Percentiles rank a stretch among this genome's conserved stretches.
Conservation (phyloP, 805 yeast species). For the Zygosaccharomyces lentus region DNA sequence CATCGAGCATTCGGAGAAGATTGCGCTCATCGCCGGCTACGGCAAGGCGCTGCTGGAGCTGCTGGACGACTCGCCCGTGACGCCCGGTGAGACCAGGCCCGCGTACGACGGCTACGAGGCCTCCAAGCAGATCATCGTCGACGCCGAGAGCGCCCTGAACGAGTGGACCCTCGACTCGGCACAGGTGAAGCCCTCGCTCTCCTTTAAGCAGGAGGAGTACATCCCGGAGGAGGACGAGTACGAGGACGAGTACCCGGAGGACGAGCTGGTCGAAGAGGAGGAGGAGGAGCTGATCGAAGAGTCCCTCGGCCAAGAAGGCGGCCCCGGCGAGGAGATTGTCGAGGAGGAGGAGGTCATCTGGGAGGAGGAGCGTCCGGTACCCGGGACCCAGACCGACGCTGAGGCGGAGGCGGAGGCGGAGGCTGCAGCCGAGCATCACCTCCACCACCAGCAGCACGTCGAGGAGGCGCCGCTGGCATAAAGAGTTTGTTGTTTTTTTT, state of each 20-base stretch:
- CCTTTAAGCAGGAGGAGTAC: conserved; percentile 55
- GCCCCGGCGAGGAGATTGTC: conserved; percentile 8
- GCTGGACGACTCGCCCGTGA: conserved; percentile 78
- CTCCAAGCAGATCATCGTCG: conserved; percentile 80
- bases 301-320: conserved; percentile 12
- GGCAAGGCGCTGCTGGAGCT: conserved; percentile 83
- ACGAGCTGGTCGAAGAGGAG: conserved; percentile 39
- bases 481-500: background rate
- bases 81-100: conserved; percentile 90
- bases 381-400: no score
- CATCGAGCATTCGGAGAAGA: conserved; percentile 80
- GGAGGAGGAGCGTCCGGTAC: background rate
- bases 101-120: conserved; percentile 88
- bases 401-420: no score
- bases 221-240: conserved; percentile 49
- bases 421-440: background rate
- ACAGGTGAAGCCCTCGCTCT: conserved; percentile 74
- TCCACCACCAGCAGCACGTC: conserved; percentile 1
- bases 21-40: conserved; percentile 82
- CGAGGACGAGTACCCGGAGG: conserved; percentile 44
- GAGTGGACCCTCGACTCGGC: conserved; percentile 83
- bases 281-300: conserved; percentile 25
- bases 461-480: conserved; percentile 5
- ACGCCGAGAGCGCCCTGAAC: conserved; percentile 77
- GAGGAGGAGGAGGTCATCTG: conserved; percentile 1